Percentiles rank a stretch among this genome's conserved stretches.
These are phyloP conservation scores for Scheffersomyces ergatensis DNA, from an alignment of 805 yeast species.

Conservation along the genomic window DNA sequence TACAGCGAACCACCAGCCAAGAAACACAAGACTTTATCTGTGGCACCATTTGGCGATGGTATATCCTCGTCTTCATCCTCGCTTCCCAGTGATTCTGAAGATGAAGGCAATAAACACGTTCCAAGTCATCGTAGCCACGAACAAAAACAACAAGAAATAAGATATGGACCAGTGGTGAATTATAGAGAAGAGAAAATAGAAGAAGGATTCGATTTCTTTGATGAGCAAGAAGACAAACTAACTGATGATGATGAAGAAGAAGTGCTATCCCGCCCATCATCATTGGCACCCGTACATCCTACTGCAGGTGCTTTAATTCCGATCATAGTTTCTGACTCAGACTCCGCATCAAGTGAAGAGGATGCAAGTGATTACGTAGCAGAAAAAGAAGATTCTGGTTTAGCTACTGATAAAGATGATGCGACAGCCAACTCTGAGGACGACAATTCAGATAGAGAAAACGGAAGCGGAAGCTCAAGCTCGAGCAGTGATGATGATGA, in stretches of 20 bases:
- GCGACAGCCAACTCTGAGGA: background rate
- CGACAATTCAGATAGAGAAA: background rate
- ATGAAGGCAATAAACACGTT: background rate
- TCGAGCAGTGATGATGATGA: no score
- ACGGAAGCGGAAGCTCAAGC: background rate
- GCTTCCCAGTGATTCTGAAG: background rate
- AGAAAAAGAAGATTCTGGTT: background rate
- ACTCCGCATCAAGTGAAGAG: background rate
- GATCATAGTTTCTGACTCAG: background rate
- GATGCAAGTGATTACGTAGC: conserved; percentile 3
- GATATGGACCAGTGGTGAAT: conserved; percentile 1
- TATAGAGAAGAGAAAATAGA: conserved; percentile 2
- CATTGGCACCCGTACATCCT: conserved; percentile 5
- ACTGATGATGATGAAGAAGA: conserved; percentile 1
- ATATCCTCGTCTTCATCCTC: conserved; percentile 3
- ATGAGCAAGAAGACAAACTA: background rate
- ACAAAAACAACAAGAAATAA: background rate
- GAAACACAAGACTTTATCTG: conserved; percentile 2
- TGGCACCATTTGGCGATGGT: conserved; percentile 5
- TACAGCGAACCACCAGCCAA: conserved; percentile 3
- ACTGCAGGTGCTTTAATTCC: background rate
- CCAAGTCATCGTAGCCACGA: background rate
- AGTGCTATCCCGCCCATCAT: background rate
- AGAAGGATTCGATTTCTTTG: background rate
- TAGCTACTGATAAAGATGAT: conserved; percentile 1